Conservation (phyloP, 106 monocot species). For the Dioscorea zingiberensis region DNA sequence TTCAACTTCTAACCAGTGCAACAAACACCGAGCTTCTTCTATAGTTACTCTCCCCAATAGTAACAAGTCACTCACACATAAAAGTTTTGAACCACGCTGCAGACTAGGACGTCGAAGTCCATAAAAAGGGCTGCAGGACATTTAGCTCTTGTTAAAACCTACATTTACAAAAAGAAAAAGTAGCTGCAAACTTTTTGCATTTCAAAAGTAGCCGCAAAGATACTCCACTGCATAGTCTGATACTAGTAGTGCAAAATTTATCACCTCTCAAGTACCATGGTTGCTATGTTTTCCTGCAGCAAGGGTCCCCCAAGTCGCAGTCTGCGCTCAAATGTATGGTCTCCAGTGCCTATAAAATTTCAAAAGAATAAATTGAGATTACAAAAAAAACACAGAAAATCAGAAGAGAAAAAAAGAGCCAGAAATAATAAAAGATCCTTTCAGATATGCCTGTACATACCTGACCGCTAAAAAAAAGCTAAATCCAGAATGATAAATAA, state of each 20-base stretch:
- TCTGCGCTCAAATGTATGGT: constrained; percentile 89
- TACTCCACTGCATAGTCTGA: neutral
- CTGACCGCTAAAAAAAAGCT: no score
- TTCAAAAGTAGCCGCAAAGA: neutral
- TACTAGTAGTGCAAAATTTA: neutral
- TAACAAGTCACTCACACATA: constrained; percentile 94
- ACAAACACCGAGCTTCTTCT: constrained; percentile 81
- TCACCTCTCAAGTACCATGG: constrained; percentile 99
- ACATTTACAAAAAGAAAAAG: constrained; percentile 4
- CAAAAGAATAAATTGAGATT: neutral
- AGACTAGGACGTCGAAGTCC: constrained; percentile 78
- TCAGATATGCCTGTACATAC: no score
- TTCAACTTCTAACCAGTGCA: constrained; percentile 92
- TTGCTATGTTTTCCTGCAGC: constrained; percentile 91
- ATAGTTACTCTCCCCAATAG: constrained; percentile 91
- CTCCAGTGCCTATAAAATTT: constrained; percentile 74
- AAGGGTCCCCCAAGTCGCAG: constrained; percentile 94
- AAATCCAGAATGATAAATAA: no score
- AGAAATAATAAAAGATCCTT: no score
- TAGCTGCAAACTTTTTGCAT: no score
- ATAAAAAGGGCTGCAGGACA: constrained; percentile 90
- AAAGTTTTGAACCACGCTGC: constrained; percentile 88
- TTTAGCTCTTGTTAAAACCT: constrained; percentile 33
- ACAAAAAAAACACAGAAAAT: no score
- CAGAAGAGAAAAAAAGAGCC: no score